phyloP scores from a whole-genome alignment of 139 green algal genomes.

The Coelastrella sp. region DNA sequence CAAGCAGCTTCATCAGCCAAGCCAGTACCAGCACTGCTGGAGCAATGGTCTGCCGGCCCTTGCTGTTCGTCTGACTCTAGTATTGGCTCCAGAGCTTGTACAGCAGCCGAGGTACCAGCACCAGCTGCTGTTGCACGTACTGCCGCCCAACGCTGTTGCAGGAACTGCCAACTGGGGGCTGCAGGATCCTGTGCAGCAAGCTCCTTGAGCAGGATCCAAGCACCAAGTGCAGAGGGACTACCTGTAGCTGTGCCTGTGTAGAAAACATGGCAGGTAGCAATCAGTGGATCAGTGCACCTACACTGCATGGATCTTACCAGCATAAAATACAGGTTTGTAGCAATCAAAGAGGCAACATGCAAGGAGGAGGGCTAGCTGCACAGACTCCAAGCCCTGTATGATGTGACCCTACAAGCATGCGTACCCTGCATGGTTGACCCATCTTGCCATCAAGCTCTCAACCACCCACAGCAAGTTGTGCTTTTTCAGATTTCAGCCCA shows the following conservation, averaged over 20 bases:
- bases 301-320: too few relatives aligned
- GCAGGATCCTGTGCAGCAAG: constrained; percentile 65
- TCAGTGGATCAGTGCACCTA: too few relatives aligned
- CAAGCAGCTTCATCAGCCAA: constrained; percentile 48
- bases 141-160: constrained; percentile 66
- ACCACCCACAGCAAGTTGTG: not conserved
- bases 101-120: not conserved
- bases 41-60: too few relatives aligned
- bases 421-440: too few relatives aligned
- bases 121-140: constrained; percentile 47
- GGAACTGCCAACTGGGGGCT: constrained; percentile 81
- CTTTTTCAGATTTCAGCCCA: not conserved
- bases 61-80: not conserved
- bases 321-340: too few relatives aligned
- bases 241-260: not conserved
- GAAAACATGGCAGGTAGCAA: not conserved
- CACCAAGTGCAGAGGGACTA: constrained; percentile 50
- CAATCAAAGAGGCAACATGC: too few relatives aligned
- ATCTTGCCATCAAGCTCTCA: too few relatives aligned
- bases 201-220: constrained; percentile 75
- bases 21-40: too few relatives aligned
- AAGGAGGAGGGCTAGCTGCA: not conserved
- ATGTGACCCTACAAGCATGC: too few relatives aligned
- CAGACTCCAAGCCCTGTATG: too few relatives aligned
- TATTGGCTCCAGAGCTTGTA: not conserved